Conservation (phyloP, 495 filamentous ascomycete species). For the Talaromyces borbonicus region DNA sequence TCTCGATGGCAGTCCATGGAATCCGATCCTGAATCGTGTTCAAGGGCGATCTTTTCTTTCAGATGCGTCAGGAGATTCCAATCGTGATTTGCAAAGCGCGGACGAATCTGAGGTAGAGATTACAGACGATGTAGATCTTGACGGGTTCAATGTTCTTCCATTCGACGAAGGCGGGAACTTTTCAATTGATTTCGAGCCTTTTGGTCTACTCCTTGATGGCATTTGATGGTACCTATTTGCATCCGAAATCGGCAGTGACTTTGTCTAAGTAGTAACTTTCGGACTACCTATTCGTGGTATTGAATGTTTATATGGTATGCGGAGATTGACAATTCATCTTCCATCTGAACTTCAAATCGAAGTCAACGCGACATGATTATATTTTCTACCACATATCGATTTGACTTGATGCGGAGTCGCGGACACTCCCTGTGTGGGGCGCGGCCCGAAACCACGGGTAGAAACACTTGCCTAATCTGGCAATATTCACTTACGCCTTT, state of each 20-base stretch:
- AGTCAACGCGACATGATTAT: no score
- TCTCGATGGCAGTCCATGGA: no score
- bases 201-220: slow-evolving; percentile 5
- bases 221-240: neutral
- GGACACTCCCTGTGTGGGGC: neutral
- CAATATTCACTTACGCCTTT: neutral
- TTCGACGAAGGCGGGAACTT: slow-evolving; percentile 3
- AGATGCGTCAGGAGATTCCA: neutral
- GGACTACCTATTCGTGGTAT: neutral
- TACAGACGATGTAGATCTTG: slow-evolving; percentile 2
- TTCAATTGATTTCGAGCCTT: slow-evolving; percentile 5
- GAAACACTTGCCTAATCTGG: slow-evolving; percentile 1
- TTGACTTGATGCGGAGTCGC: neutral
- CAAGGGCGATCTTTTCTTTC: neutral
- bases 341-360: no score
- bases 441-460: slow-evolving; percentile 4
- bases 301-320: no score
- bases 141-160: slow-evolving; percentile 4
- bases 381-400: no score
- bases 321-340: no score
- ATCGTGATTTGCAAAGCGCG: neutral
- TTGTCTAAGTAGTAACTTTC: neutral
- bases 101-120: neutral
- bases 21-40: no score
- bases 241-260: no score